Evolutionary conservation across 306 rosid species (phyloP).

Genomic region (Ammopiptanthus mongolicus): DNA sequence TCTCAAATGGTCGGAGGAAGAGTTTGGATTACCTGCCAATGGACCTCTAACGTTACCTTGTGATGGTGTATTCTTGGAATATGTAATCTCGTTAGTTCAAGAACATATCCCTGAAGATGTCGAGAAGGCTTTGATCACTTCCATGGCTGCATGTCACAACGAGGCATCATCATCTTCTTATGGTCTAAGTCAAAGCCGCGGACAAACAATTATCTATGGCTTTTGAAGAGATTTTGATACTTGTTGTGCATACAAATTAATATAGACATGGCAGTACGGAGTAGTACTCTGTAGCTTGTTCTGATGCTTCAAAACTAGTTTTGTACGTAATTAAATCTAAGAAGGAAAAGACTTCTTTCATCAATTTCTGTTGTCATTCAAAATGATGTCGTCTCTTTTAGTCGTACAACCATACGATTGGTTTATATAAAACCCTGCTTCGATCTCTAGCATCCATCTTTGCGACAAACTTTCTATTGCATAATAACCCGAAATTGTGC

Average conservation of each 20-base stretch:
- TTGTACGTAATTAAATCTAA: slow-evolving; percentile 9
- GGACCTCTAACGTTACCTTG: slow-evolving; percentile 30
- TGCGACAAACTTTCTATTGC: no score
- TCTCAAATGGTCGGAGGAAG: slow-evolving; percentile 35
- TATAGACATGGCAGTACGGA: no score
- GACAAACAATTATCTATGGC: slow-evolving; percentile 20
- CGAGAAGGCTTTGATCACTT: slow-evolving; percentile 35
- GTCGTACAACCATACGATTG: no score
- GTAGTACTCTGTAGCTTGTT: not conserved
- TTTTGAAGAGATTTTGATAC: slow-evolving; percentile 18
- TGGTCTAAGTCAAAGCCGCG: not conserved
- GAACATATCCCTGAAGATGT: slow-evolving; percentile 21
- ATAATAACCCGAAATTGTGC: no score
- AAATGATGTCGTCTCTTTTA: not conserved
- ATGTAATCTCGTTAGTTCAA: slow-evolving; percentile 12
- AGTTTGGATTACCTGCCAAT: slow-evolving; percentile 16
- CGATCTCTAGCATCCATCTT: no score
- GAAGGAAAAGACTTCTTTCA: not conserved
- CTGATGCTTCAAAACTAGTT: not conserved
- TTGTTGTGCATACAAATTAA: not conserved
- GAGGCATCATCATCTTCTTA: slow-evolving; percentile 7
- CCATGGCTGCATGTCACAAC: slow-evolving; percentile 15
- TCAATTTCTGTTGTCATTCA: not conserved
- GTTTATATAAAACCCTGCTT: no score
- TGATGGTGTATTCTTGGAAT: slow-evolving; percentile 30